Base-by-base conservation (phyloP, 257 asterid species). In the Nicotiana obtusifolia region DNA sequence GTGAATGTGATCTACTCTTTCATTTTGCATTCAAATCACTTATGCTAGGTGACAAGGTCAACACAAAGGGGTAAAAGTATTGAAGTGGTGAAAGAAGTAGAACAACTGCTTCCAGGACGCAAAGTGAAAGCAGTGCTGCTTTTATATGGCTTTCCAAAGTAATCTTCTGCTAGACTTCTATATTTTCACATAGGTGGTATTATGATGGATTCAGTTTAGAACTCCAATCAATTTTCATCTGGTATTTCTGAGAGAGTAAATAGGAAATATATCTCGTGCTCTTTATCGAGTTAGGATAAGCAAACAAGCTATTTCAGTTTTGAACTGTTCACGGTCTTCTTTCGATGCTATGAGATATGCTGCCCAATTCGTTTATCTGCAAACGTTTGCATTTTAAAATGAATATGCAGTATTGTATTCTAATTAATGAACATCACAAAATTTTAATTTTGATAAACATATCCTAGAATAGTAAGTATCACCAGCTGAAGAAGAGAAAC, bases 71-170 rank as follows among this genome's bases (percentile, higher is more conserved):
- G 78, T 6, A 60, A 71, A 22, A 71, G 44, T 71, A 33, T 22
- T 71, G 59, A 71, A 47, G 78, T 71, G 78, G 78, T 71, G 78
- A 71, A 71, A 44, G 78, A 71, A 71, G 78, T 71, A 44, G 60
- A 71, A 47, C 78, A 71, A 13, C 60, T 71, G 37, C 37, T 20
- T 44, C 60, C 78, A 44, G 78, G 60, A 71, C 60, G 60, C 78
- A 44, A 71, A 71, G 78, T 71, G 35, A 71, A 30, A 47, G 11
- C 78, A 44, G 37, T 71, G 37, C 59, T 71, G 37, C 60, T 71
- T 71, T 71, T 71, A 71, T 71, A 71, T 16, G 78, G 78, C 60
- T 71, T 71, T 47, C 78, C 78, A 14, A 71, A 44, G 78, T 71
- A 71, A 71, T 1, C 78, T 44, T 71, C 78, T 71, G 22, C 78